Base-by-base conservation (phyloP, 768 basidiomycete species). In the Gloeopeniophorella convolvens region DNA sequence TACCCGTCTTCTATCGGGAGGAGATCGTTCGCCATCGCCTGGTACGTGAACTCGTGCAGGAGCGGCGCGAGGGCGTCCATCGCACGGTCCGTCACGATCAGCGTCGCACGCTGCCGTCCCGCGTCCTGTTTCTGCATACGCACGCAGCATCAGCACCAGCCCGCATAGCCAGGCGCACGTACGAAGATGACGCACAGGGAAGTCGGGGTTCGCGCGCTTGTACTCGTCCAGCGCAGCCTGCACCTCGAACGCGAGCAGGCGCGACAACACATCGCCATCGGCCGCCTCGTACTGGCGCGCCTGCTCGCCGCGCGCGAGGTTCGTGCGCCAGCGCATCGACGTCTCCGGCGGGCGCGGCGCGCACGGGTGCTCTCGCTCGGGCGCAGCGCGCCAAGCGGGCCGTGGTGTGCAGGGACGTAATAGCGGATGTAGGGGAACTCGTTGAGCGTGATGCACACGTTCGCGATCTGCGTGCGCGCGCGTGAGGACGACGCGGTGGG, bases 11-110 rank as follows among this genome's bases (percentile, higher is more conserved):
- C 79, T 44, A 99, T 89, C 15, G 84, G 85, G 5, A 99, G 74
- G 16, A 99, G 68, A 66, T 99, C 96, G 59, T 93, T 92, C 42
- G 86, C 87, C 96, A 99, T 99, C 0, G 96, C 95, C 67, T 98
- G 96, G 66, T 98, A 99, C 18, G 95, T 98, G 63, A 99, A 99
- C 63, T 98, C 96, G 64, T 99, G 96, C 30, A 96, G 64, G 53
- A 97, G 79, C 1, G 96, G 96, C 2, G 91, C 85, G 21, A 87
- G 63, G 60, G 83, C 82, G 66, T 99, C 96, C 85, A 99, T 91
- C 3, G 93, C 79, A n/a, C 96, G 83, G 67, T 99, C 96, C 4
- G 93, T 94, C 52, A 99, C 85, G 62, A 98, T 76, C 32, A 98
- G 70, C 13, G 90, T 87, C 3, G 79, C 83, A 49, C 86, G 80